phyloP scores from a whole-genome alignment of 352 stramenopile genomes.

The Phytophthora pistaciae region DNA sequence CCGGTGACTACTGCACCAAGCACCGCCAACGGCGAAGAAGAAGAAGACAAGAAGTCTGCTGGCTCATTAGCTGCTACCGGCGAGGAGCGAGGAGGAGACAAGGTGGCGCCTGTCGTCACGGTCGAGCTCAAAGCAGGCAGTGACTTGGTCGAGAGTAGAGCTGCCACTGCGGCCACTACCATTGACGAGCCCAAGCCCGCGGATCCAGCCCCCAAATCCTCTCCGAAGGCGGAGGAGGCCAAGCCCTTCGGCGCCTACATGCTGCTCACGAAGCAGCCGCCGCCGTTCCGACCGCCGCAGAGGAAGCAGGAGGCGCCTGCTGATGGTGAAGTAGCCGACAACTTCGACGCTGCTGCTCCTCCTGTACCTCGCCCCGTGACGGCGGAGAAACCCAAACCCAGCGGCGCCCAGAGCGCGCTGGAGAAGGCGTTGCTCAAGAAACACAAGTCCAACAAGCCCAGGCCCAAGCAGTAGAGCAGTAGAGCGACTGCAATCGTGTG shows the following conservation, averaged over 20 bases:
- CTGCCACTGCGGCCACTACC: not conserved
- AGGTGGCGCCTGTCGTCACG: slow-evolving; percentile 3
- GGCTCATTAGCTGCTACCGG: too few species aligned
- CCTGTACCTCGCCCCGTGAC: slow-evolving; percentile 1
- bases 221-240: slow-evolving; percentile 10
- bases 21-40: not conserved
- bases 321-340: not conserved
- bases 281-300: slow-evolving; percentile 11
- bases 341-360: not conserved
- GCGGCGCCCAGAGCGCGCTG: slow-evolving; percentile 21
- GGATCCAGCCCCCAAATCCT: not conserved
- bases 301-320: not conserved
- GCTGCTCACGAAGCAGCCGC: slow-evolving; percentile 36
- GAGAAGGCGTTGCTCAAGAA: slow-evolving; percentile 39
- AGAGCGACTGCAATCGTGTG: not conserved
- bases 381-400: slow-evolving; percentile 17
- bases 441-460: slow-evolving; percentile 19
- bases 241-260: slow-evolving; percentile 36
- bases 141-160: slow-evolving; percentile 12
- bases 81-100: not conserved
- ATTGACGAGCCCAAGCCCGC: slow-evolving; percentile 2
- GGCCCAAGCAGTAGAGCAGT: slow-evolving; percentile 18
- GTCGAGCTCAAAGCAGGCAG: slow-evolving; percentile 3
- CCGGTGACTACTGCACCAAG: not conserved
- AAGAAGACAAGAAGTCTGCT: too few species aligned